Percentiles rank a stretch among this genome's conserved stretches.
Conservation (phyloP, 805 yeast species). For the Candida nemodendra region DNA sequence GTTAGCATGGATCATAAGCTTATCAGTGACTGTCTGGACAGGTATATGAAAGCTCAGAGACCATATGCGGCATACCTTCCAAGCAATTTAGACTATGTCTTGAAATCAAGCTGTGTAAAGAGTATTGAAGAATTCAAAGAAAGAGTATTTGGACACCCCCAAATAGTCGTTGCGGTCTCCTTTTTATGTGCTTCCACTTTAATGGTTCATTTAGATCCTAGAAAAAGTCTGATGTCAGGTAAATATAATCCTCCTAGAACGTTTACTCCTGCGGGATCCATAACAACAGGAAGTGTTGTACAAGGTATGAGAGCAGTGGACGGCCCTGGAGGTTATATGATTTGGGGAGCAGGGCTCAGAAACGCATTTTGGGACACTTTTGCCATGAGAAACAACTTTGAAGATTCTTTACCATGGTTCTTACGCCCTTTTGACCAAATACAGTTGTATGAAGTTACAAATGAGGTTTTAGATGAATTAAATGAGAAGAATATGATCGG, state of each 20-base stretch:
- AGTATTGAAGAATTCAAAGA: constrained; percentile 74
- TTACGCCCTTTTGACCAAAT: constrained; percentile 89
- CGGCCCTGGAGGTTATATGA: constrained; percentile 96
- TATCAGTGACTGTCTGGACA: constrained; percentile 80
- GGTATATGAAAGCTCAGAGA: constrained; percentile 90
- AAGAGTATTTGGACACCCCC: constrained; percentile 81
- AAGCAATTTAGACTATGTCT: constrained; percentile 91
- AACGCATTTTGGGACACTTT: constrained; percentile 96
- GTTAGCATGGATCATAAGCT: constrained; percentile 92
- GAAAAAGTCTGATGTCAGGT: constrained; percentile 86
- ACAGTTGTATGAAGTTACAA: constrained; percentile 87
- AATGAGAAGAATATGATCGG: constrained; percentile 78
- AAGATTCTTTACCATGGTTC: constrained; percentile 72
- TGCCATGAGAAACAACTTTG: constrained; percentile 55
- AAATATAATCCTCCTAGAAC: constrained; percentile 96
- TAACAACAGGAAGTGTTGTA: constrained; percentile 96
- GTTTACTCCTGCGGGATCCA: constrained; percentile 92
- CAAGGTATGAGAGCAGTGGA: constrained; percentile 98
- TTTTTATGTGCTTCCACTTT: constrained; percentile 97
- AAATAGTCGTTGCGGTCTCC: constrained; percentile 93
- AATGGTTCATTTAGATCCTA: constrained; percentile 95
- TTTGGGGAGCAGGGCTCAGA: constrained; percentile 76
- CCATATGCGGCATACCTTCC: constrained; percentile 96
- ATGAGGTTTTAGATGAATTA: constrained; percentile 68
- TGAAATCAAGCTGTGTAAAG: constrained; percentile 75